A percentile compares a stretch with the other conserved stretches of the same genome.
These are phyloP conservation scores for Tylopilus cervinicoccineus DNA, from an alignment of 768 basidiomycete species.

Conservation along the genomic window DNA sequence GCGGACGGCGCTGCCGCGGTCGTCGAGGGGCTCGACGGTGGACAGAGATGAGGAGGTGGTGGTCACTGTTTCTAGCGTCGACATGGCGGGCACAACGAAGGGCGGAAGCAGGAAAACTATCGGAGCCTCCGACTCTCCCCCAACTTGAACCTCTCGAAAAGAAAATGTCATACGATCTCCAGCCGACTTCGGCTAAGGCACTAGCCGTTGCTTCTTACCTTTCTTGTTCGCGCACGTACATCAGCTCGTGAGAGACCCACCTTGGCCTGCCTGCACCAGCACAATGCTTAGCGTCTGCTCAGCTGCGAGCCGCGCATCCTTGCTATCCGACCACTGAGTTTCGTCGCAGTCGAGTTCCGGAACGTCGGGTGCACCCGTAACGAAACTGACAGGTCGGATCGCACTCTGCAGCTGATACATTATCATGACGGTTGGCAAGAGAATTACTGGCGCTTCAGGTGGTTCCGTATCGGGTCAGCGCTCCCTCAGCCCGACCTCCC, in stretches of 20 bases:
- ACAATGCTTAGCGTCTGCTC: too few species aligned
- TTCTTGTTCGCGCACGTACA: constrained; percentile 1
- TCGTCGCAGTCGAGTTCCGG: too few species aligned
- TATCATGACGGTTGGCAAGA: too few species aligned
- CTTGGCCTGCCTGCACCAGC: neutral
- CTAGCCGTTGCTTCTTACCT: constrained; percentile 8
- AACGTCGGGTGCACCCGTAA: too few species aligned
- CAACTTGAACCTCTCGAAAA: neutral
- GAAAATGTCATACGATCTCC: constrained; percentile 21
- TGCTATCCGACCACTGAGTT: too few species aligned
- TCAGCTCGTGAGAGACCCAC: neutral
- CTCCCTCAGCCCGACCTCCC: too few species aligned
- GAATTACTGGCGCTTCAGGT: too few species aligned
- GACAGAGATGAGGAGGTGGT: neutral
- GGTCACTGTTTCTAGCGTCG: constrained; percentile 1
- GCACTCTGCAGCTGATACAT: too few species aligned
- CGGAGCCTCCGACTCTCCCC: neutral
- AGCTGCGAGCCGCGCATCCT: too few species aligned
- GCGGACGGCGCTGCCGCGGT: constrained; percentile 43
- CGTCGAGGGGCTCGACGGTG: constrained; percentile 14
- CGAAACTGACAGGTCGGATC: too few species aligned
- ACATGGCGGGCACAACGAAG: constrained; percentile 8
- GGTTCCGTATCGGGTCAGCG: too few species aligned
- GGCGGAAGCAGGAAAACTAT: neutral
- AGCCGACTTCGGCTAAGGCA: constrained; percentile 4